Evolutionary conservation across 164 flowering plant genomes (phyloP).

Genomic region (grape (Vitis vinifera)): ASM3070453v1 NC_081818.1:26554001-26554500

Average conservation of each 20-base stretch:
- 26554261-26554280: background rate
- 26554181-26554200: background rate
- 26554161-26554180: background rate
- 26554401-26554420: background rate
- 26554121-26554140: background rate
- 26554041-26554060: background rate
- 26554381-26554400: background rate
- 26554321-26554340: background rate
- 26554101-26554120: background rate
- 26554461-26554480: background rate
- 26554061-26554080: background rate
- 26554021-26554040: background rate
- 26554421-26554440: background rate
- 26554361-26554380: background rate
- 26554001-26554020: background rate
- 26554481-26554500: background rate
- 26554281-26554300: background rate
- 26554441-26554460: background rate
- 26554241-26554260: background rate
- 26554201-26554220: background rate
- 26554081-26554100: background rate
- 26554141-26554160: background rate
- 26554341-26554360: background rate
- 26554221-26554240: background rate
- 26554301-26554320: background rate